Percentiles rank a stretch among this genome's conserved stretches.
Evolutionary conservation across 208 protist species (phyloP).

Genomic region (Leishmania tarentolae): DNA sequence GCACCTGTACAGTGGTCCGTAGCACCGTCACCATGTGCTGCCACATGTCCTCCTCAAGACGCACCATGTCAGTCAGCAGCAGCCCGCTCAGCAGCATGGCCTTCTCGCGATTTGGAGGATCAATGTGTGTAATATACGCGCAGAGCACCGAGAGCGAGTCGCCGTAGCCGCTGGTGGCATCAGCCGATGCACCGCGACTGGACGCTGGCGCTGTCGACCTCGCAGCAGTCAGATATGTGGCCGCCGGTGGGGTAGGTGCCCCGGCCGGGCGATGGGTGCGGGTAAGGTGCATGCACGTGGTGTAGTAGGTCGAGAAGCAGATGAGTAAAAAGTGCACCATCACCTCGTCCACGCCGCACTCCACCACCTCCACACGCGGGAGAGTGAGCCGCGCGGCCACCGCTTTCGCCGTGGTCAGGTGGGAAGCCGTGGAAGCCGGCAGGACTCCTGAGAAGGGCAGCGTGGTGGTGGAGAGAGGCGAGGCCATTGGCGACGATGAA

Average conservation of each 20-base stretch:
- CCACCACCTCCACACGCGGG: slow-evolving; percentile 25
- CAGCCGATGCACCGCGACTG: not conserved
- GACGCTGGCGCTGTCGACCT: not conserved
- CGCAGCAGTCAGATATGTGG: not conserved
- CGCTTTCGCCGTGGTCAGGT: not conserved
- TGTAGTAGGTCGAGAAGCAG: slow-evolving; percentile 33
- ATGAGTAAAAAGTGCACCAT: slow-evolving; percentile 35
- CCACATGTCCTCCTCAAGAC: slow-evolving; percentile 32
- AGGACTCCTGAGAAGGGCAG: not conserved
- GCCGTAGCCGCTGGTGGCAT: not conserved
- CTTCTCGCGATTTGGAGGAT: slow-evolving; percentile 23
- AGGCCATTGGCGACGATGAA: slow-evolving; percentile 12
- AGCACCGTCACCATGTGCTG: slow-evolving; percentile 34
- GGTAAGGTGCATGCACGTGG: slow-evolving; percentile 23
- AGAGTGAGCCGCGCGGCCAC: slow-evolving; percentile 6
- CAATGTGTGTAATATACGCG: slow-evolving; percentile 26
- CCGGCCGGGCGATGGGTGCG: slow-evolving; percentile 17
- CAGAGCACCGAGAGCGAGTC: slow-evolving; percentile 22
- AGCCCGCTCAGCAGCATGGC: slow-evolving; percentile 19
- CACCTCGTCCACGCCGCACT: slow-evolving; percentile 37
- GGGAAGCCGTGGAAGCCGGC: not conserved
- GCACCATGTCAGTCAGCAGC: slow-evolving; percentile 29
- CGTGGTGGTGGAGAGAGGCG: slow-evolving; percentile 2
- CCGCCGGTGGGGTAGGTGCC: not conserved
- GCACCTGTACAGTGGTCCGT: slow-evolving; percentile 18